These are phyloP conservation scores for Hypsizygus marmoreus DNA, from an alignment of 768 basidiomycete species.

Conservation along the genomic window DNA sequence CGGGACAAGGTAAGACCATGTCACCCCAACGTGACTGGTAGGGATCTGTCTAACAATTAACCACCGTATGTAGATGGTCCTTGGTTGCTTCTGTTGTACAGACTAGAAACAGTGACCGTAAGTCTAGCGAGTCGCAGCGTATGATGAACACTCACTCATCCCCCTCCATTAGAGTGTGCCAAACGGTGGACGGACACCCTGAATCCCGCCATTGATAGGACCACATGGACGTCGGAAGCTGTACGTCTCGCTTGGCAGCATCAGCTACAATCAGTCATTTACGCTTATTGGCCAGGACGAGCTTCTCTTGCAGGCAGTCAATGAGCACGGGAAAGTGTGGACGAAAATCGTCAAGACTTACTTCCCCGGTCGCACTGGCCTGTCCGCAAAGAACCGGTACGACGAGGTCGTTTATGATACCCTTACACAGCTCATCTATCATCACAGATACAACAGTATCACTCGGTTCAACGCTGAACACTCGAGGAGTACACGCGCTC, in stretches of 20 bases:
- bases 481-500: slow-evolving; percentile 33
- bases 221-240: slow-evolving; percentile 58
- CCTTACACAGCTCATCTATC: no score
- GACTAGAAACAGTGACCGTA: slow-evolving; percentile 61
- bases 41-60: slow-evolving; percentile 10
- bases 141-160: slow-evolving; percentile 11
- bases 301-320: slow-evolving; percentile 53
- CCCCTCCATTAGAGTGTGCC: slow-evolving; percentile 56
- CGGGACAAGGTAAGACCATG: slow-evolving; percentile 48
- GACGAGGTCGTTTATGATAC: no score
- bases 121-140: slow-evolving; percentile 21
- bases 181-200: slow-evolving; percentile 65
- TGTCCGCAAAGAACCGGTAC: slow-evolving; percentile 62
- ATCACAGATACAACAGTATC: slow-evolving; percentile 54
- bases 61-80: slow-evolving; percentile 49
- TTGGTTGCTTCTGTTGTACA: slow-evolving; percentile 58
- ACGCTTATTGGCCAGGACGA: slow-evolving; percentile 42
- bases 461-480: slow-evolving; percentile 47
- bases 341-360: slow-evolving; percentile 64
- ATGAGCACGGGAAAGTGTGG: slow-evolving; percentile 60
- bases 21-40: background rate
- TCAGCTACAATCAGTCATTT: slow-evolving; percentile 6
- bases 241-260: slow-evolving; percentile 29
- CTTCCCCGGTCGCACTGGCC: slow-evolving; percentile 59
- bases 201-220: slow-evolving; percentile 61